Conservation (phyloP, 441 rosid genomes). For the Erodium trifolium region DNA sequence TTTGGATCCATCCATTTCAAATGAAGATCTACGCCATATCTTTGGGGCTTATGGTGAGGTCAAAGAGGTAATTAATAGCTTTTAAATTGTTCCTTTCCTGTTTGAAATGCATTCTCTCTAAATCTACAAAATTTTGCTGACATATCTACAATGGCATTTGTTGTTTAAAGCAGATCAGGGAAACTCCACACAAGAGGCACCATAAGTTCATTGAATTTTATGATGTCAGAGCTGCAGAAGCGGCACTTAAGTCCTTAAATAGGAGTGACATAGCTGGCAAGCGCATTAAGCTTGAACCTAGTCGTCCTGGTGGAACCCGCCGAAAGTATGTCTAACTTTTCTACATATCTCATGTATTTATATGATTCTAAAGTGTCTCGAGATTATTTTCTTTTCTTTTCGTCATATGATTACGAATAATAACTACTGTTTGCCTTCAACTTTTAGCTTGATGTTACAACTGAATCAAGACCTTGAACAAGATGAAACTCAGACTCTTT, state of each 20-base stretch:
- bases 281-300: conserved; percentile 87
- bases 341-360: not conserved
- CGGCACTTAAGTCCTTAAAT: conserved; percentile 70
- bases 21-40: conserved; percentile 26
- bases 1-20: conserved; percentile 57
- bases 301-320: conserved; percentile 90
- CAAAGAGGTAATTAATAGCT: conserved; percentile 49
- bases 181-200: too few relatives aligned
- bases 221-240: too few relatives aligned
- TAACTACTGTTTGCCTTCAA: not conserved
- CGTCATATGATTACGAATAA: not conserved
- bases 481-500: conserved; percentile 49
- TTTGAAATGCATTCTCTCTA: not conserved
- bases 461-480: conserved; percentile 68
- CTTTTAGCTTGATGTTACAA: conserved; percentile 51
- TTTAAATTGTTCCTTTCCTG: conserved; percentile 11
- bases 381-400: conserved; percentile 12
- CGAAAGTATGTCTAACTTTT: conserved; percentile 42
- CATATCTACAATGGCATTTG: not conserved
- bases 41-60: conserved; percentile 83
- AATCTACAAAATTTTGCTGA: not conserved
- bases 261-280: conserved; percentile 87
- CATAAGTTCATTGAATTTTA: too few relatives aligned
- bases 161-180: conserved; percentile 38
- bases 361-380: not conserved